Percentiles rank a stretch among this genome's conserved stretches.
Evolutionary conservation across 805 yeast genomes (phyloP).

Genomic region (Candida krabiensis): DNA sequence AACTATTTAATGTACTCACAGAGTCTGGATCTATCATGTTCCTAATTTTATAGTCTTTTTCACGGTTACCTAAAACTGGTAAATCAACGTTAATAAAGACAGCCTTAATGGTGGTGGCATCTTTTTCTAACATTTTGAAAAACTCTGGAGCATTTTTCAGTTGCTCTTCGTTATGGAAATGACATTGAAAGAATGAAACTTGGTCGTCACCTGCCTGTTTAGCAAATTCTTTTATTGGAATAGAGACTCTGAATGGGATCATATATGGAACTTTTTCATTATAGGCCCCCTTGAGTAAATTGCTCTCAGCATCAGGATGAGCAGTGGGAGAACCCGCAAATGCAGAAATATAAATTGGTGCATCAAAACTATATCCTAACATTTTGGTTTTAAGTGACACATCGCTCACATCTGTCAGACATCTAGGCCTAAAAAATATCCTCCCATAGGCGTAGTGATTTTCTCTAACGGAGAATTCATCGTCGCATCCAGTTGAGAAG

Average conservation of each 20-base stretch:
- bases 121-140: background rate
- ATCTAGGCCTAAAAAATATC: slow-evolving; percentile 42
- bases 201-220: no score
- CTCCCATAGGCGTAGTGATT: slow-evolving; percentile 43
- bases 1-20: slow-evolving; percentile 47
- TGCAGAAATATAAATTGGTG: slow-evolving; percentile 46
- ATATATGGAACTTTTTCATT: slow-evolving; percentile 29
- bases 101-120: slow-evolving; percentile 61
- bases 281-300: slow-evolving; percentile 53
- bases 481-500: slow-evolving; percentile 46
- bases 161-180: no score
- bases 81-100: slow-evolving; percentile 83
- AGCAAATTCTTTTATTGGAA: no score
- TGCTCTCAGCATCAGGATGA: slow-evolving; percentile 78
- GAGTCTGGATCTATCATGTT: slow-evolving; percentile 59
- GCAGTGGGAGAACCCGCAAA: slow-evolving; percentile 67
- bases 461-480: slow-evolving; percentile 45
- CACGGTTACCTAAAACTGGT: slow-evolving; percentile 79
- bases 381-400: slow-evolving; percentile 39
- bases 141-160: slow-evolving; percentile 2
- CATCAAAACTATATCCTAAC: slow-evolving; percentile 37
- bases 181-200: no score
- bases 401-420: slow-evolving; percentile 36
- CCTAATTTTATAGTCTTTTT: slow-evolving; percentile 75
- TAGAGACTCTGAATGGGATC: no score